Conservation (phyloP, 23 red algal species). For the Gracilaria domingensis region DNA sequence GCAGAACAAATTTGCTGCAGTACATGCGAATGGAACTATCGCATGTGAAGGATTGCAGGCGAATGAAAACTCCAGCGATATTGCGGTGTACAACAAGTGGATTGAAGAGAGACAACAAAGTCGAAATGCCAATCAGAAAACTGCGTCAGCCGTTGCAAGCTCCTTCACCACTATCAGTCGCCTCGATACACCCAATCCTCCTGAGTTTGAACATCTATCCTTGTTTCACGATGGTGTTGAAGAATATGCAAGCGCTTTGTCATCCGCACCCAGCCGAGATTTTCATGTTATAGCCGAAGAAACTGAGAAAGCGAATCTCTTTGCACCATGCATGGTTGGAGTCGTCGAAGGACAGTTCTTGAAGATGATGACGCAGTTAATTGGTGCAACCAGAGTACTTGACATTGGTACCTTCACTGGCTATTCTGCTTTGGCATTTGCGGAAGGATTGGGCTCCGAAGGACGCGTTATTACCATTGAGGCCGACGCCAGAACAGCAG, state of each 20-base stretch:
- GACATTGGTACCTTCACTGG: conserved; percentile 98
- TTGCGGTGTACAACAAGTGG: conserved; percentile 75
- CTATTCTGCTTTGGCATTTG: conserved; percentile 90
- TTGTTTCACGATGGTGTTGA: conserved; percentile 71
- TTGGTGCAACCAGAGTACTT: conserved; percentile 66
- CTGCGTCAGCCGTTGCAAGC: conserved; percentile 42
- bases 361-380: conserved; percentile 74
- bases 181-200: conserved; percentile 52
- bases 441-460: conserved; percentile 53
- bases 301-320: conserved; percentile 67
- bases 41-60: too few species aligned
- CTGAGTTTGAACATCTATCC: conserved; percentile 52
- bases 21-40: too few species aligned
- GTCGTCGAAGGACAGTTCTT: conserved; percentile 82
- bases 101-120: conserved; percentile 41
- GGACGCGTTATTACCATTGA: conserved; percentile 77
- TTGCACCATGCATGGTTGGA: conserved; percentile 88
- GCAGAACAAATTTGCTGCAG: too few species aligned
- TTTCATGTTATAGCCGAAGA: conserved; percentile 70
- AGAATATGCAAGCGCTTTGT: conserved; percentile 72
- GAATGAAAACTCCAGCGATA: background rate
- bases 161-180: conserved; percentile 15
- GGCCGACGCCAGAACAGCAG: conserved; percentile 66
- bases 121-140: conserved; percentile 13
- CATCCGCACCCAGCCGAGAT: conserved; percentile 42